These are phyloP conservation scores for Hypoxylon subgilvum DNA, from an alignment of 495 filamentous ascomycete species.

Conservation along the genomic window DNA sequence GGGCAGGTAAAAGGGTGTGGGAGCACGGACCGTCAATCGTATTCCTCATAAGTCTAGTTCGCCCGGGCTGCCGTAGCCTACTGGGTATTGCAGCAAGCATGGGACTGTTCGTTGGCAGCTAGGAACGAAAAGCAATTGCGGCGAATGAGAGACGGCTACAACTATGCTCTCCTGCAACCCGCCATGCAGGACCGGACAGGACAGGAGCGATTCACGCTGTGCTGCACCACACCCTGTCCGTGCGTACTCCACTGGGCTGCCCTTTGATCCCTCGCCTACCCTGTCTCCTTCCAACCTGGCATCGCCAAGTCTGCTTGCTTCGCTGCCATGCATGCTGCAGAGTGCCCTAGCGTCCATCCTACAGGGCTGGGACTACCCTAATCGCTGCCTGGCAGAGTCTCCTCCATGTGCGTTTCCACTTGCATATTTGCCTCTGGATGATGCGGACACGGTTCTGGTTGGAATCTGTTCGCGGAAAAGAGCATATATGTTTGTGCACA, in stretches of 20 bases:
- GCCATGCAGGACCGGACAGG: slow-evolving; percentile 38
- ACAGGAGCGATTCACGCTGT: slow-evolving; percentile 41
- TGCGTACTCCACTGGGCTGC: slow-evolving; percentile 22
- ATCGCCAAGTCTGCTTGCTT: slow-evolving; percentile 34
- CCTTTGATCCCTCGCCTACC: slow-evolving; percentile 18
- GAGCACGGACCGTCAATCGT: slow-evolving; percentile 26
- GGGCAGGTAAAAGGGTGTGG: slow-evolving; percentile 1
- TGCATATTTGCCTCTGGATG: slow-evolving; percentile 24
- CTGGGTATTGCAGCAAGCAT: slow-evolving; percentile 20
- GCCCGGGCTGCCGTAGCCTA: slow-evolving; percentile 12
- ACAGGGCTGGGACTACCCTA: slow-evolving; percentile 37
- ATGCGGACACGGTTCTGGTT: slow-evolving; percentile 25
- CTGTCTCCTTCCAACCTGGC: slow-evolving; percentile 32
- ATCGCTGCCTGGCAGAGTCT: slow-evolving; percentile 20
- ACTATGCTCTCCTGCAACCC: slow-evolving; percentile 30
- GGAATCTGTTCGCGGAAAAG: slow-evolving; percentile 21
- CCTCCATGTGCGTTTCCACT: slow-evolving; percentile 4
- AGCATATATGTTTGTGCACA: slow-evolving; percentile 3
- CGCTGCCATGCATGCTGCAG: slow-evolving; percentile 35
- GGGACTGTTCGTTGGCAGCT: slow-evolving; percentile 26
- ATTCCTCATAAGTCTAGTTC: slow-evolving; percentile 21
- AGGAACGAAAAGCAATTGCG: slow-evolving; percentile 28
- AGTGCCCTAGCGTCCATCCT: slow-evolving; percentile 26
- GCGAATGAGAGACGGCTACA: slow-evolving; percentile 26
- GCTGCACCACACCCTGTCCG: slow-evolving; percentile 23